Percentiles rank a stretch among this genome's conserved stretches.
phyloP scores from a whole-genome alignment of 306 rosid species.

The Inga oerstediana region DNA sequence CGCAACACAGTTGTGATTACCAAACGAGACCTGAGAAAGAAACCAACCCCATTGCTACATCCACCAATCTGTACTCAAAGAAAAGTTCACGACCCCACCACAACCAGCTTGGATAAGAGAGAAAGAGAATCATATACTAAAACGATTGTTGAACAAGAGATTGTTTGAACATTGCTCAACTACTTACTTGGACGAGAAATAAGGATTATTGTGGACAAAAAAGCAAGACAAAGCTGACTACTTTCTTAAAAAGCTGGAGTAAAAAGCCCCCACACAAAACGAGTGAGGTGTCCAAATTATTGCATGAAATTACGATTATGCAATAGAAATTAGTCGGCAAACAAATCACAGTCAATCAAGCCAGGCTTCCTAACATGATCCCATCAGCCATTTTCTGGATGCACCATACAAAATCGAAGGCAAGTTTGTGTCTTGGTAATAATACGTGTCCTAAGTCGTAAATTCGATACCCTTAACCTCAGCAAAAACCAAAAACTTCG shows the following conservation, averaged over 20 bases:
- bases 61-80: neutral
- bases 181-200: constrained; percentile 12
- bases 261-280: neutral
- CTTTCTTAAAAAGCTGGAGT: neutral
- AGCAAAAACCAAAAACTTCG: too few species aligned
- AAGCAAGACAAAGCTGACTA: constrained; percentile 9
- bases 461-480: too few species aligned
- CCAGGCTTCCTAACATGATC: neutral
- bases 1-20: neutral
- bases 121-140: neutral
- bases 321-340: neutral
- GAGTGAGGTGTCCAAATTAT: neutral
- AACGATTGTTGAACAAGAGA: neutral
- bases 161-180: constrained; percentile 15
- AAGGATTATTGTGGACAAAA: constrained; percentile 14
- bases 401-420: neutral
- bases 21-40: neutral
- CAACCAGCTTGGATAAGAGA: constrained; percentile 13
- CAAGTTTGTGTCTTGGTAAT: neutral
- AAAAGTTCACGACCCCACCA: constrained; percentile 38
- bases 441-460: too few species aligned
- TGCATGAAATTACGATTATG: neutral
- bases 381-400: too few species aligned
- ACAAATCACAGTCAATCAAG: neutral
- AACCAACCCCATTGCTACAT: neutral